These are phyloP conservation scores for Skeletonema costatum DNA, from an alignment of 108 stramenopile genomes.

Conservation along the genomic window DNA sequence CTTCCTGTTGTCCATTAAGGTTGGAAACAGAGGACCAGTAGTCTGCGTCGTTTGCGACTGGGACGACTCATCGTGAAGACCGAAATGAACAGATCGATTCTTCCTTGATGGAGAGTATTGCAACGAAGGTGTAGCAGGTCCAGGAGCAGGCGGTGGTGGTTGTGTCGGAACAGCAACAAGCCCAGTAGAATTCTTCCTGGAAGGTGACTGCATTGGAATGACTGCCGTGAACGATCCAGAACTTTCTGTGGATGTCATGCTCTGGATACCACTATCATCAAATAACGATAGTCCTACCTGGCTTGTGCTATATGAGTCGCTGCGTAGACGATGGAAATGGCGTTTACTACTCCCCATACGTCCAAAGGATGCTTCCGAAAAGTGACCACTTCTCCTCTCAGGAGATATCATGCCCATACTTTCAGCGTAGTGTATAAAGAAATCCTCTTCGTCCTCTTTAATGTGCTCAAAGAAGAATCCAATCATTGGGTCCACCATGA, in stretches of 20 bases:
- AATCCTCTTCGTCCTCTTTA: conserved; percentile 37
- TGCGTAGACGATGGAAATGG: conserved; percentile 4
- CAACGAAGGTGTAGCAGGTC: conserved; percentile 1
- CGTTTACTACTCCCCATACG: neutral
- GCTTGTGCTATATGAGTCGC: conserved; percentile 23
- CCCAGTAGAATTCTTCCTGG: neutral
- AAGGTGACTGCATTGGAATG: conserved; percentile 1
- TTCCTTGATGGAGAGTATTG: conserved; percentile 6
- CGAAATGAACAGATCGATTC: conserved; percentile 17
- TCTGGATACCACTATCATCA: conserved; percentile 11
- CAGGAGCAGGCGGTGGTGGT: neutral
- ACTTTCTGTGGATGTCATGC: conserved; percentile 9
- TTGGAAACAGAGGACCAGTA: neutral
- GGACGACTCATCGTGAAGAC: conserved; percentile 2
- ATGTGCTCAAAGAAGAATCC: conserved; percentile 61
- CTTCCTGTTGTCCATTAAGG: neutral
- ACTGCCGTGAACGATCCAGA: neutral
- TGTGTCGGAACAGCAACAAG: neutral
- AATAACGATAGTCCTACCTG: conserved; percentile 35
- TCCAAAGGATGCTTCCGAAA: neutral
- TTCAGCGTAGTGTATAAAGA: conserved; percentile 48
- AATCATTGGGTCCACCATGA: conserved; percentile 51
- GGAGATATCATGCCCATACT: conserved; percentile 43
- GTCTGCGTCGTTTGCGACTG: neutral
- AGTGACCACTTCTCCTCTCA: conserved; percentile 16